phyloP scores from a whole-genome alignment of 116 monocot species.

The Zostera marina region DNA sequence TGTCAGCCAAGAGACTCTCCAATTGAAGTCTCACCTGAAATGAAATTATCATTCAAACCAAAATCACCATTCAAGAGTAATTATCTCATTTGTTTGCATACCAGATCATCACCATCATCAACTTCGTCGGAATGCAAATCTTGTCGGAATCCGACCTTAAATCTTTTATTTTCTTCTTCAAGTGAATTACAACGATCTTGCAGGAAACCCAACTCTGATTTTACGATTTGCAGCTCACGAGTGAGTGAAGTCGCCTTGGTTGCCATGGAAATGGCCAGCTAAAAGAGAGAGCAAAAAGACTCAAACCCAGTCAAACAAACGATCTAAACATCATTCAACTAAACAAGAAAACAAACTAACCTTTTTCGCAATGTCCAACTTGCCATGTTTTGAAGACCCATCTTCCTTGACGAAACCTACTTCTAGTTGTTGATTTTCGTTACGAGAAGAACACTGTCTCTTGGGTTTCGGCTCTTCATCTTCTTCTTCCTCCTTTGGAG shows the following conservation, averaged over 20 bases:
- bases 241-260: conserved; percentile 55
- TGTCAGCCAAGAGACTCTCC: conserved; percentile 74
- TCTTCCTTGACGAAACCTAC: too few species aligned
- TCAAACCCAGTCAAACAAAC: too few species aligned
- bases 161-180: conserved; percentile 82
- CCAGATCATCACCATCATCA: conserved; percentile 94
- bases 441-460: conserved; percentile 19
- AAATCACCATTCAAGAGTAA: too few species aligned
- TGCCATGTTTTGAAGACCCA: too few species aligned
- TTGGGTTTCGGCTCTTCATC: conserved; percentile 36
- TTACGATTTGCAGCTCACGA: conserved; percentile 55
- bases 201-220: conserved; percentile 53
- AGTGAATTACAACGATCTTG: conserved; percentile 61
- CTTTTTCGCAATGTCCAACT: conserved; percentile 22
- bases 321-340: not conserved
- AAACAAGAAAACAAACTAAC: not conserved
- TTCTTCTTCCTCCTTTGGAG: conserved; percentile 14
- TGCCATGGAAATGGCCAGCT: conserved; percentile 75
- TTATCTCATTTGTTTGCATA: too few species aligned
- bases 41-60: too few species aligned
- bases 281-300: not conserved
- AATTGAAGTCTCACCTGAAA: conserved; percentile 80
- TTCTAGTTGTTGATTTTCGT: not conserved
- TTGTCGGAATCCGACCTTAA: conserved; percentile 33
- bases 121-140: conserved; percentile 30